phyloP scores from a whole-genome alignment of 1,284 basidiomycete species.

The Coniferiporia weirii region DNA sequence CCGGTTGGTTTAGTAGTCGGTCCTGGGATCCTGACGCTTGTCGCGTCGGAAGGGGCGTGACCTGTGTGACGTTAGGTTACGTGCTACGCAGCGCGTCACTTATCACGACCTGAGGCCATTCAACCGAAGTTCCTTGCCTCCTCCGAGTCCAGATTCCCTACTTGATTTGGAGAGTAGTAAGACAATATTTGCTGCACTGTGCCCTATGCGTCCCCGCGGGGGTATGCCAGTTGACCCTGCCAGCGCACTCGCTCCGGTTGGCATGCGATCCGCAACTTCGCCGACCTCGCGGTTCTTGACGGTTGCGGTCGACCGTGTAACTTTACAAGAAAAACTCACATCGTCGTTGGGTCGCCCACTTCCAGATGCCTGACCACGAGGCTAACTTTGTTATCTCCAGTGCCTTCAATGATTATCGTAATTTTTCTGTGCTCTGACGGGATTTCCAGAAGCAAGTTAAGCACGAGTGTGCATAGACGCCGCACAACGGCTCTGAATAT shows the following conservation, averaged over 20 bases:
- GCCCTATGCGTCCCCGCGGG: not conserved
- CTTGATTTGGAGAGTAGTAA: not conserved
- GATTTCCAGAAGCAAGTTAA: slow-evolving; percentile 3
- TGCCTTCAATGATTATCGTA: not conserved
- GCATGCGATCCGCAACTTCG: not conserved
- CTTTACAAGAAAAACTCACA: slow-evolving; percentile 10
- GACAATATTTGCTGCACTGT: not conserved
- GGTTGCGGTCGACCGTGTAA: slow-evolving; percentile 5
- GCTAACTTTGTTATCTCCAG: not conserved
- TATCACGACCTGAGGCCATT: no score
- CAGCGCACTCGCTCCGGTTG: not conserved
- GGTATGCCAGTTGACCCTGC: not conserved
- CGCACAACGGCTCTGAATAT: not conserved
- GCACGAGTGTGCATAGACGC: not conserved
- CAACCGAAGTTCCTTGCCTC: no score
- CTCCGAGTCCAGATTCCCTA: no score
- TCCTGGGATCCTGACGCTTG: no score
- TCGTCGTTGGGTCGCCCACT: not conserved
- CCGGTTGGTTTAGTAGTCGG: no score
- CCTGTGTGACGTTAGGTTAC: not conserved
- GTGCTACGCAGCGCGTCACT: not conserved
- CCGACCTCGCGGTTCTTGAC: not conserved
- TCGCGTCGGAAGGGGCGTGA: no score
- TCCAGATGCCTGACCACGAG: not conserved
- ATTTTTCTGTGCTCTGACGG: not conserved